Evolutionary conservation across 2,329 filamentous ascomycete species (phyloP).

Genomic region (Botryotinia convoluta): DNA sequence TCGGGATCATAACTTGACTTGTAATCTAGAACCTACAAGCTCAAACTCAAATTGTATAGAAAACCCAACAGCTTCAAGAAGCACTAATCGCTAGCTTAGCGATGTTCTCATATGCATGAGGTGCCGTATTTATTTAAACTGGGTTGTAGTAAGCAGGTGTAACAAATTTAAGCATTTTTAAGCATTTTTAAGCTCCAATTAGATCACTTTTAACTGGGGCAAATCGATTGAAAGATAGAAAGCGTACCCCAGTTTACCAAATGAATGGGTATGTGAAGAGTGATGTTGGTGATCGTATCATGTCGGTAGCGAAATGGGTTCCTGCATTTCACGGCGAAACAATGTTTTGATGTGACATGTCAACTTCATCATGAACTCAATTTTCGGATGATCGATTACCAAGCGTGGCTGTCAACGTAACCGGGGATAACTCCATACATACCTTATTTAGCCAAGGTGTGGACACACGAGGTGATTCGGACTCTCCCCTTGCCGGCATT

Average conservation of each 20-base stretch:
- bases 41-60: background rate
- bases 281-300: background rate
- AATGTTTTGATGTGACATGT: background rate
- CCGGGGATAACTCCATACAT: background rate
- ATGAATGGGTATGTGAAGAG: background rate
- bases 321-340: background rate
- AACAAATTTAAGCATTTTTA: background rate
- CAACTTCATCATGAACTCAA: background rate
- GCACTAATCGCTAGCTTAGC: background rate
- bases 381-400: background rate
- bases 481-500: background rate
- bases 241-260: background rate
- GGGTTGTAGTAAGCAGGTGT: background rate
- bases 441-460: background rate
- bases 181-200: background rate
- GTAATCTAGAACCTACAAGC: background rate
- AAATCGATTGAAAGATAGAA: background rate
- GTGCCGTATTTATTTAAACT: background rate
- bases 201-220: background rate
- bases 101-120: background rate
- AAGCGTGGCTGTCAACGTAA: background rate
- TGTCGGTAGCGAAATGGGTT: background rate
- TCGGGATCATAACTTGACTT: background rate
- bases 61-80: background rate
- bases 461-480: background rate